Base-by-base conservation (phyloP, 2,329 filamentous ascomycete species). In the Gyromitra esculenta region DNA sequence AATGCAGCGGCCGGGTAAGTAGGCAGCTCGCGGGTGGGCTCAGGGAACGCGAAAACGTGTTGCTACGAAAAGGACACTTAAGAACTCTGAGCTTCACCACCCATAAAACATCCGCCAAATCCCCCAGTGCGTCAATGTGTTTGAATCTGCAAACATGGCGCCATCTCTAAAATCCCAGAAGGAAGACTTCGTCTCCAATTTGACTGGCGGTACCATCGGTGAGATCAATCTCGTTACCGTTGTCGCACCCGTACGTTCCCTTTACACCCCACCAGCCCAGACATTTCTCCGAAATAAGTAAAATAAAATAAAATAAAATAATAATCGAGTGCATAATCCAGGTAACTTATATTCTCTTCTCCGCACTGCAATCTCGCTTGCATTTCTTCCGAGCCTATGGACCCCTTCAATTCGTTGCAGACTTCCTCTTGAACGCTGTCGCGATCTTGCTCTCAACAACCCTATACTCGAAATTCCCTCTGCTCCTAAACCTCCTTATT, bases 171-270 rank as follows among this genome's bases (percentile, higher is more conserved):
- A 97, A 85, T 89, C 91, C 81, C 87, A 91, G 80, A 99, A 99
- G 86, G 94, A 97, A 86, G 93, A 93, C 82, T 97, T 97, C 83
- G 96, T 99, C 82, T 97, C 95, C 70, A 92, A 94, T 83, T 89
- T 97, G 39, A 90, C 91, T 5, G 96, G 96, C 52, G 93, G 96
- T 75, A 88, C 90, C 41, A 90, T 97, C 77, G 85, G 87, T 80
- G 96, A 99, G 83, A 94, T 99, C 85, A 95, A 94, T 83, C 88
- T 89, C 81, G 92, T 98, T 80, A 93, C 92, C 62, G 88, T 92
- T 63, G 91, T 97, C 79, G 93, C 93, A 82, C 91, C 94, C 82
- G 96, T 97, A 88, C 82, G 89, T 83, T 77, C 82, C 78, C 71
- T 57, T 54, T 3, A 31, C 73, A n/a, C 25, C 25, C 13, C 9